Evolutionary conservation across 495 filamentous ascomycete species (phyloP), one percentile per base, ranked within the genome.

Genomic region (Aspergillus bertholletiae): DNA sequence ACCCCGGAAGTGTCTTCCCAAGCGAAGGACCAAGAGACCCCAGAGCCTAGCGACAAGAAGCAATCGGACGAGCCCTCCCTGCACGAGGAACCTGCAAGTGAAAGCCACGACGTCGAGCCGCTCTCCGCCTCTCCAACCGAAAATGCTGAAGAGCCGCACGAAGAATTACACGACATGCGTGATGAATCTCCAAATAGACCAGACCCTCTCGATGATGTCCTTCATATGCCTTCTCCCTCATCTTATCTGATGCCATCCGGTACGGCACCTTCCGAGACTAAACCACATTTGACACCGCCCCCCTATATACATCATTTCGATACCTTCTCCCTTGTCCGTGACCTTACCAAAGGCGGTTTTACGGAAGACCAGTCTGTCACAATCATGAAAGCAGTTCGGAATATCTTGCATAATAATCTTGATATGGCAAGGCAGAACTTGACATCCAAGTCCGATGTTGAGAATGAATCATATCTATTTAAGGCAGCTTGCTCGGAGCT

Each of bases 271-370:
- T 63, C 78, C 56, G 66, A 80, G 39, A 61, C 37, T 13, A 81
- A 80, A 57, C 82, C 86, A 43, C 84, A 89, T 58, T 61, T 96
- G 27, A 74, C 83, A 7, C 82, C 89, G 0, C 81, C 88, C 15
- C 88, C 83, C 3, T 93, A 96, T 67, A 83, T 96, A 12, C 94
- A 98, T 74, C 90, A 97, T 74, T 98, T 98, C 69, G 94, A 98
- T 72, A 96, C 87, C 17, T 97, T 92, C 63, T 84, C 83, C 4
- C 80, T 96, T 1, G 94, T 96, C 5, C 85, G 86, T 44, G 80
- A 88, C 58, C 83, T 98, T 5, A 76, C 84, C 20, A 69, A 70
- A 0, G 80, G 85, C 20, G 88, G 85, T 2, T 96, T 90, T 69
- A 82, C 74, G 7, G 70, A 78, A 13, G 76, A 76, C 0, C 91